Base-by-base conservation (phyloP, 805 yeast species). In the Candida boidinii region DNA sequence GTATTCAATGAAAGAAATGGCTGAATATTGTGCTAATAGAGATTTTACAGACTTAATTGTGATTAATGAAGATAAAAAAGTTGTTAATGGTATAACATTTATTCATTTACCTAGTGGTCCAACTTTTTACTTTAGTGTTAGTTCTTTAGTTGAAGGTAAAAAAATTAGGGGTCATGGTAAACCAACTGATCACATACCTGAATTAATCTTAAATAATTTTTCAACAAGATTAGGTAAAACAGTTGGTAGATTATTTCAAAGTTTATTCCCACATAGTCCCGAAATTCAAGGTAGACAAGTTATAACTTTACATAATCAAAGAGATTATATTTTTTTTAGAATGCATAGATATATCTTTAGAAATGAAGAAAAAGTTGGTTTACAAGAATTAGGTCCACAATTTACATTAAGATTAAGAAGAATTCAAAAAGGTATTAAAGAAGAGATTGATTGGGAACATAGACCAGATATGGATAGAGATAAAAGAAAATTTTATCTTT, bases 351-450 rank as follows among this genome's bases (percentile, higher is more conserved):
- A 92, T 48, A 65, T 86, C 1, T 92, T 92, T 62, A 70, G 74
- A 51, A 83, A 86, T 53, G 96, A 87, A 44, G 94, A 86, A 56
- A 79, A 76, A 47, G 96, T 90, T 2, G 98, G 97, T 7, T 62
- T 92, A 31, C 98, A 92, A 51, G 98, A 92, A 53, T 63, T 92
- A 28, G 98, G 98, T 0, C 98, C 98, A 1, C 96, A 88, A 57
- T 92, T 92, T 57, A 92, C 98, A 1, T 60, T 92, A 54, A 79
- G 82, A 52, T 62, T 92, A 45, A 75, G 95, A 57, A 70, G 97
- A 50, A 64, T 92, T 37, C 97, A 90, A 57, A 81, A 77, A 60
- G 98, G 97, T 33, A 70, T 92, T 48, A 78, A 78, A 51, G 94
- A 86, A 44, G 97, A 90, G 49, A 68, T 83, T 18, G 96, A 86